phyloP scores from a whole-genome alignment of 352 stramenopile species.

The Globisporangium spinosum region DNA sequence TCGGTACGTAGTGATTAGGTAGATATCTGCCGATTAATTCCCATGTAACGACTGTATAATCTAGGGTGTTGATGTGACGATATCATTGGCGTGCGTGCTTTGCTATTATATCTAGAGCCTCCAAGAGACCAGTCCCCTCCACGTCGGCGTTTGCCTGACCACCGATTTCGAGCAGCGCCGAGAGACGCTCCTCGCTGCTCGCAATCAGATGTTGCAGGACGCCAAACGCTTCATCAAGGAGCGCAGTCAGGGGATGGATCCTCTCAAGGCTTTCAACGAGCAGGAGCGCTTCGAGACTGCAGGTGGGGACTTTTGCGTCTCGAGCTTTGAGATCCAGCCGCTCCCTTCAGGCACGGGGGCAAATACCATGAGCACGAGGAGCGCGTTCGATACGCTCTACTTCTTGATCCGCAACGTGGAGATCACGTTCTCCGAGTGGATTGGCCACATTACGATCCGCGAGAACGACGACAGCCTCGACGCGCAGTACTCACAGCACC shows the following conservation, averaged over 20 bases:
- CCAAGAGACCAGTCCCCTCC: not conserved
- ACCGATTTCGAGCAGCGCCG: constrained; percentile 22
- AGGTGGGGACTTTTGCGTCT: constrained; percentile 36
- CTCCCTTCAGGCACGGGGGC: constrained; percentile 10
- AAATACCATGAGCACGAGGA: constrained; percentile 23
- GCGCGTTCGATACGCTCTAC: constrained; percentile 34
- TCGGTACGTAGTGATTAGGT: not conserved
- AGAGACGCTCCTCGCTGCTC: constrained; percentile 23
- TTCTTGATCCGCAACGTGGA: constrained; percentile 44
- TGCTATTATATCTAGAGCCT: not conserved
- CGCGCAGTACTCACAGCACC: constrained; percentile 1
- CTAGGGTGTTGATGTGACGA: not conserved
- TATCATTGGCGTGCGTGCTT: not conserved
- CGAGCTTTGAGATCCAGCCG: constrained; percentile 40
- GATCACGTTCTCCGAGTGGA: constrained; percentile 52
- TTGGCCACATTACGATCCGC: constrained; percentile 12
- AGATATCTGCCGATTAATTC: constrained; percentile 13
- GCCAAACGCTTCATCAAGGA: constrained; percentile 32
- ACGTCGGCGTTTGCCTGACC: constrained; percentile 26
- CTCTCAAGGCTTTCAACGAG: not conserved
- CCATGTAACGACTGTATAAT: not conserved
- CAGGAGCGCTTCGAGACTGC: constrained; percentile 21
- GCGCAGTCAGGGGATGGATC: constrained; percentile 22
- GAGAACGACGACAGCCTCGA: constrained; percentile 15
- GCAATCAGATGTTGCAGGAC: constrained; percentile 26